Percentiles rank a stretch among this genome's conserved stretches.
Evolutionary conservation across 163 green algal genomes (phyloP).

Genomic region (Coccomyxa subellipsoidea): DNA sequence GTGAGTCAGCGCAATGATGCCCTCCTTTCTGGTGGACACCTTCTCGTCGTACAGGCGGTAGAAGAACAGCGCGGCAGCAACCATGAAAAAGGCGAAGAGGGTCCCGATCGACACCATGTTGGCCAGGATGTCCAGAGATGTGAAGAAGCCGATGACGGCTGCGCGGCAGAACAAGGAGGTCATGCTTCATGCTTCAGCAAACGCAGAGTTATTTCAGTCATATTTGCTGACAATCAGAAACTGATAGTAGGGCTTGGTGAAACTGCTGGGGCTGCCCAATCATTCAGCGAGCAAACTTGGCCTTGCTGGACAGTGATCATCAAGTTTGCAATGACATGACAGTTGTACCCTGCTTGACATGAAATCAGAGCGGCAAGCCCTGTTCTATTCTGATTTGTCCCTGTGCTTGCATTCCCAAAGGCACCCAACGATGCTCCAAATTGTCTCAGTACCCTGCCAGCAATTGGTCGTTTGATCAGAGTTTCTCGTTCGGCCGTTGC

Average conservation of each 20-base stretch:
- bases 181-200: background rate
- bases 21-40: background rate
- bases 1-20: background rate
- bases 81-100: background rate
- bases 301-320: background rate
- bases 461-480: too few relatives aligned
- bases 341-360: too few relatives aligned
- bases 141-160: conserved; percentile 1
- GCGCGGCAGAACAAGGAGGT: background rate
- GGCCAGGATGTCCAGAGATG: background rate
- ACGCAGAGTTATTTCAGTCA: background rate
- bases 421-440: too few relatives aligned
- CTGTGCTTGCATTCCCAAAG: too few relatives aligned
- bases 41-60: background rate
- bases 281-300: background rate
- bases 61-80: background rate
- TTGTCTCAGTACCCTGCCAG: too few relatives aligned
- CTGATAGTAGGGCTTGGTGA: background rate
- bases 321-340: background rate
- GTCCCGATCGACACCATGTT: conserved; percentile 9
- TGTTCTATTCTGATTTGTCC: too few relatives aligned
- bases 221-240: background rate
- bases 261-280: background rate
- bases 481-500: too few relatives aligned
- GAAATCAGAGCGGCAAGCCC: too few relatives aligned